These are phyloP conservation scores for Somion occarium DNA, from an alignment of 1,284 basidiomycete species.

Conservation along the genomic window DNA sequence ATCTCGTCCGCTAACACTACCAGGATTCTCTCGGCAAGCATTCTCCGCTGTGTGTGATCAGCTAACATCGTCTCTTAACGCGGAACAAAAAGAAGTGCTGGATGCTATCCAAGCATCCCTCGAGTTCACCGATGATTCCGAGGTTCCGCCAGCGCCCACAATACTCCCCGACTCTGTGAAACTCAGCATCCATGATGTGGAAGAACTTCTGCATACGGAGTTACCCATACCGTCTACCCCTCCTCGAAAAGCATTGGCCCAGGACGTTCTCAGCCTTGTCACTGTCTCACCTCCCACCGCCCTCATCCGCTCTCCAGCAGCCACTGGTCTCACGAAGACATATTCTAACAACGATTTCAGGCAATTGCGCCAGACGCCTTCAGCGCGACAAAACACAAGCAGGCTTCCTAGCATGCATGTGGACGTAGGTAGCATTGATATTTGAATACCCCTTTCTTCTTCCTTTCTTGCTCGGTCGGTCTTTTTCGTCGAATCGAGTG, in stretches of 20 bases:
- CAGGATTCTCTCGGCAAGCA: slow-evolving; percentile 34
- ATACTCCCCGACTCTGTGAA: slow-evolving; percentile 20
- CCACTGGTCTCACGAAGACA: slow-evolving; percentile 75
- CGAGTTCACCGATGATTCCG: slow-evolving; percentile 15
- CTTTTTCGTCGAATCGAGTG: background rate
- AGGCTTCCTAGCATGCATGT: slow-evolving; percentile 77
- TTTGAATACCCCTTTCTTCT: background rate
- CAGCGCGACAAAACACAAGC: slow-evolving; percentile 73
- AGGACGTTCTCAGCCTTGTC: slow-evolving; percentile 40
- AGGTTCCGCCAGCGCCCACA: slow-evolving; percentile 4
- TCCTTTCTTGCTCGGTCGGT: background rate
- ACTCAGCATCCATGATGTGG: slow-evolving; percentile 25
- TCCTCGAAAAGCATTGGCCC: slow-evolving; percentile 45
- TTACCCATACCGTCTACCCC: slow-evolving; percentile 41
- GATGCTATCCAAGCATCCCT: slow-evolving; percentile 17
- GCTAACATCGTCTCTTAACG: background rate
- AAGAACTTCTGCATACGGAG: slow-evolving; percentile 20
- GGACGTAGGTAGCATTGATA: slow-evolving; percentile 46
- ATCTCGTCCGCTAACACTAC: slow-evolving; percentile 31
- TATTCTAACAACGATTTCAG: slow-evolving; percentile 76
- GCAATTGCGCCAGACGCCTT: slow-evolving; percentile 59
- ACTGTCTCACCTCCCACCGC: slow-evolving; percentile 68
- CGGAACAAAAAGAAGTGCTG: slow-evolving; percentile 13
- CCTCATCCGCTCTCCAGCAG: slow-evolving; percentile 64
- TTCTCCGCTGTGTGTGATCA: slow-evolving; percentile 19